Percentiles rank a stretch among this genome's conserved stretches.
phyloP scores from a whole-genome alignment of 2,329 filamentous ascomycete genomes.

The Fusarium marasasianum region DNA sequence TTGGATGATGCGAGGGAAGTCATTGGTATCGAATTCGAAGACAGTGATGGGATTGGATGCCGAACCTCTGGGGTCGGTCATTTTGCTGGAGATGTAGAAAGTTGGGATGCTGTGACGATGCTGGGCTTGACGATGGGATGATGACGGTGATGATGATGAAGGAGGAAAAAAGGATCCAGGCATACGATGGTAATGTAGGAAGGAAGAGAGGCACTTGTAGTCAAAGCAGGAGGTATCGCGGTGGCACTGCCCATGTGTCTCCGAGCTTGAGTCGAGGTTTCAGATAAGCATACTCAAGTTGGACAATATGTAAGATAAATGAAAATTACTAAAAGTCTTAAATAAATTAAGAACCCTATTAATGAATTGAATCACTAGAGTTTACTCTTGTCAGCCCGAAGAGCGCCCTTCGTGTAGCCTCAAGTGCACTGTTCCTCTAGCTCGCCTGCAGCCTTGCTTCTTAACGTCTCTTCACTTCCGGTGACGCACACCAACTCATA shows the following conservation, averaged over 20 bases:
- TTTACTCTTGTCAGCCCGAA: not conserved
- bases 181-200: accelerated
- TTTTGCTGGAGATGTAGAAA: too few species aligned
- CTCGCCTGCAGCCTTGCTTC: not conserved
- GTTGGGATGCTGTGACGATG: not conserved
- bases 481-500: accelerated
- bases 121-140: not conserved
- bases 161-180: accelerated
- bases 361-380: too few species aligned
- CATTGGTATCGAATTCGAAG: too few species aligned
- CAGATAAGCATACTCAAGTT: not conserved
- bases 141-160: not conserved
- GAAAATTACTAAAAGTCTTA: not conserved
- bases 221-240: not conserved
- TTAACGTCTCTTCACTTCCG: accelerated
- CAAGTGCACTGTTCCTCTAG: not conserved
- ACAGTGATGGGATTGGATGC: too few species aligned
- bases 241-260: not conserved
- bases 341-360: accelerated
- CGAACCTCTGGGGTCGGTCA: too few species aligned
- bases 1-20: too few species aligned
- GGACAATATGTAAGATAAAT: accelerated
- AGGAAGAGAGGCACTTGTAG: not conserved
- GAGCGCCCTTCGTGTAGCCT: not conserved
- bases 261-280: not conserved